Evolutionary conservation across 2,329 filamentous ascomycete species (phyloP).

Genomic region (Diaporthe velutina): DNA sequence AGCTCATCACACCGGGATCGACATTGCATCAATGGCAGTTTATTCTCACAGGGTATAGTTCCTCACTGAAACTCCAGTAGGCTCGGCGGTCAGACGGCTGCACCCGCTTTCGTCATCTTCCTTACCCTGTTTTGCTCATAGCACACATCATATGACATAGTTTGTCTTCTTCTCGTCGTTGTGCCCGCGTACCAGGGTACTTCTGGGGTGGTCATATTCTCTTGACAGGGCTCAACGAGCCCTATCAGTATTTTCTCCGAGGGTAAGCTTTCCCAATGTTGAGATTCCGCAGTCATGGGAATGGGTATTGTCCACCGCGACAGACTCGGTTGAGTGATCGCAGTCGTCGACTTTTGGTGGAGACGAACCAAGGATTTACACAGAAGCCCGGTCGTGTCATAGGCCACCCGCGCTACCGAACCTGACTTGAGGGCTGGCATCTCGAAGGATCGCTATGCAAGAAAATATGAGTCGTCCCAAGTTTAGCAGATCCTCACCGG

Average conservation of each 20-base stretch:
- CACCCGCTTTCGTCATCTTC: conserved; percentile 26
- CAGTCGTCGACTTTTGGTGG: not conserved
- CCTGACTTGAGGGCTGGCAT: not conserved
- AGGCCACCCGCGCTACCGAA: not conserved
- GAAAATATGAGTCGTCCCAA: not conserved
- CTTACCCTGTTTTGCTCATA: conserved; percentile 5
- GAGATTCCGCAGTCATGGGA: not conserved
- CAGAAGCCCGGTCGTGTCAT: not conserved
- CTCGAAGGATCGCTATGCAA: not conserved
- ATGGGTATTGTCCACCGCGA: not conserved
- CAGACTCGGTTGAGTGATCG: not conserved
- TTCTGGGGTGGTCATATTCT: not conserved
- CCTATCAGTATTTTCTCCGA: not conserved
- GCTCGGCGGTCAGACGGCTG: conserved; percentile 27
- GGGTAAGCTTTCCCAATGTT: not conserved
- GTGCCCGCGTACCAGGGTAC: not conserved
- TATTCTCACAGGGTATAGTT: conserved; percentile 17
- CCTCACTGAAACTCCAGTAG: conserved; percentile 11
- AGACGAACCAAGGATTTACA: not conserved
- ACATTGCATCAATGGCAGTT: conserved; percentile 23
- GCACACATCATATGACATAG: not conserved
- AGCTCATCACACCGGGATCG: conserved; percentile 27
- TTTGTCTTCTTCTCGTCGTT: not conserved
- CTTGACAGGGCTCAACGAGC: not conserved
- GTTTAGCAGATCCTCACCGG: not conserved